phyloP scores from a whole-genome alignment of 2,329 filamentous ascomycete species.

The Xylariaceae sp. region DNA sequence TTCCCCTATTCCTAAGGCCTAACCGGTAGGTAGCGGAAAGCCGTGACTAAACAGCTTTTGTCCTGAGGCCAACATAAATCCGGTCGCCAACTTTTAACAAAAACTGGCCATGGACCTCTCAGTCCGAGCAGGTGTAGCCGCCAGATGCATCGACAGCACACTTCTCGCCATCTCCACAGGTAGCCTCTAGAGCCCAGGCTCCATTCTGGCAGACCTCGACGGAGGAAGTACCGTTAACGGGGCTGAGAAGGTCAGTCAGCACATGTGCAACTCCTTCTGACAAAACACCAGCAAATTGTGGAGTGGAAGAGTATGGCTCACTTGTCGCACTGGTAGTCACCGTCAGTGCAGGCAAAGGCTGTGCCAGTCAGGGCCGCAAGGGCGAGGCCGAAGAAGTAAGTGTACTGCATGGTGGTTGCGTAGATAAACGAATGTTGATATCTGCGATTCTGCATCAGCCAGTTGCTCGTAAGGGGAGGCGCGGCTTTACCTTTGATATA shows the following conservation, averaged over 20 bases:
- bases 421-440: too few relatives aligned
- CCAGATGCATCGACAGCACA: slow-evolving; percentile 2
- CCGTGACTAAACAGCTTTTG: too few relatives aligned
- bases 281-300: background rate
- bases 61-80: too few relatives aligned
- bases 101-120: too few relatives aligned
- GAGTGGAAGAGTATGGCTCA: background rate
- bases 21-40: too few relatives aligned
- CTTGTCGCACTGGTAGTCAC: slow-evolving; percentile 5
- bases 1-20: too few relatives aligned
- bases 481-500: too few relatives aligned
- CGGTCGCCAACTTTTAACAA: background rate
- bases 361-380: slow-evolving; percentile 2
- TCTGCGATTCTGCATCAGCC: too few relatives aligned
- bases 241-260: background rate
- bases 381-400: slow-evolving; percentile 1
- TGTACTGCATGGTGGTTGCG: background rate
- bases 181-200: slow-evolving; percentile 1
- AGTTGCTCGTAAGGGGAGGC: too few relatives aligned
- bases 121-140: slow-evolving; percentile 5
- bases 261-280: background rate
- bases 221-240: background rate
- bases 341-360: slow-evolving; percentile 1
- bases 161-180: slow-evolving; percentile 2
- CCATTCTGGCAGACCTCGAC: slow-evolving; percentile 3